These are phyloP conservation scores for Exophiala alcalophila DNA, from an alignment of 2,329 filamentous ascomycete species.

Conservation along the genomic window DNA sequence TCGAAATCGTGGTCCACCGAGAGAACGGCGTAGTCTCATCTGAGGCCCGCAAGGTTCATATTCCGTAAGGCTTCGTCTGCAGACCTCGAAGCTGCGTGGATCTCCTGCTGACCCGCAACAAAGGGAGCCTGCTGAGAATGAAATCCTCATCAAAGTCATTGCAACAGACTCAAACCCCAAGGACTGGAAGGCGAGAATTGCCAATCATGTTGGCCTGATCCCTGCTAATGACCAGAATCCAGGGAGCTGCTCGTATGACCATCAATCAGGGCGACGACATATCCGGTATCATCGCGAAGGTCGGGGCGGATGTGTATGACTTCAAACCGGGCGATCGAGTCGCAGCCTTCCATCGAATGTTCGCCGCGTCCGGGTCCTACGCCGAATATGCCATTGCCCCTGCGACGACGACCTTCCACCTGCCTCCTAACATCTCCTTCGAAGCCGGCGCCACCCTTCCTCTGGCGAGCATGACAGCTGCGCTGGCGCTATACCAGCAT, in stretches of 20 bases:
- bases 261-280: conserved; percentile 29
- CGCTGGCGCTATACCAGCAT: conserved; percentile 10
- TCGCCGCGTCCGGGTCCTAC: conserved; percentile 48
- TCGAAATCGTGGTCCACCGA: conserved; percentile 1
- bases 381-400: conserved; percentile 57
- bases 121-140: conserved; percentile 25
- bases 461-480: conserved; percentile 15
- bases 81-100: background rate
- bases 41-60: conserved; percentile 6
- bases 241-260: background rate
- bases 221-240: background rate
- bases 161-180: conserved; percentile 42
- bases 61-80: conserved; percentile 1
- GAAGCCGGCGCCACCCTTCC: conserved; percentile 42
- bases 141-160: conserved; percentile 9
- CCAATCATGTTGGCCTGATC: background rate
- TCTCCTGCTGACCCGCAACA: background rate
- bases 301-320: conserved; percentile 16
- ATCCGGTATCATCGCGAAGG: conserved; percentile 32
- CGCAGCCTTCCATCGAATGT: conserved; percentile 42
- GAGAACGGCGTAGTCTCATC: conserved; percentile 7
- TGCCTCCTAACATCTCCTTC: conserved; percentile 50
- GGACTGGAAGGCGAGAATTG: conserved; percentile 41
- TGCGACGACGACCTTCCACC: conserved; percentile 54
- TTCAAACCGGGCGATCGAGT: conserved; percentile 37